A percentile compares a stretch with the other conserved stretches of the same genome.
Evolutionary conservation across 129 eudicot species (phyloP).

Genomic region (Saussurea involucrata): DNA sequence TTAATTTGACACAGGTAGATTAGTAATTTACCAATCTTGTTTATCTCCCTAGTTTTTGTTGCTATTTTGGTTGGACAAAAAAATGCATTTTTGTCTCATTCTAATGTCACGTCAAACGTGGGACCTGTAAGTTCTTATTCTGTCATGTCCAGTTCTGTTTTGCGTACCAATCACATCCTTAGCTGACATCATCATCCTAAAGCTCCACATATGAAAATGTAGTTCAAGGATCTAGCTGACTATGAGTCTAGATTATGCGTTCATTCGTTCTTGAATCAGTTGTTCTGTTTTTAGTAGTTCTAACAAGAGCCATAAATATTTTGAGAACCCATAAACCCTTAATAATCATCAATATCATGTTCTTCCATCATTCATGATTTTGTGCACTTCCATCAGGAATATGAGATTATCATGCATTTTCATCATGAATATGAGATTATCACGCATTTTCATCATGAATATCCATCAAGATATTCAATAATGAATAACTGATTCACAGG

Average conservation of each 20-base stretch:
- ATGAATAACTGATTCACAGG: background rate
- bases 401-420: background rate
- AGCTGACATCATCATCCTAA: background rate
- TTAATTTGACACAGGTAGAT: too few relatives aligned
- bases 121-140: too few relatives aligned
- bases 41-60: background rate
- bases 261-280: background rate
- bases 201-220: background rate
- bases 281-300: background rate
- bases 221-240: too few relatives aligned
- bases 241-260: too few relatives aligned
- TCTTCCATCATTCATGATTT: too few relatives aligned
- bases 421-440: too few relatives aligned
- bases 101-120: background rate
- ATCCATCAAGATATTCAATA: background rate
- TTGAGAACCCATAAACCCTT: background rate
- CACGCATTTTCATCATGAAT: background rate
- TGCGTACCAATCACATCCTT: too few relatives aligned
- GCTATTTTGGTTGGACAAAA: background rate
- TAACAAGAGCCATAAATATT: background rate
- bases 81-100: background rate
- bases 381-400: too few relatives aligned
- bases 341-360: too few relatives aligned
- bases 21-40: background rate
- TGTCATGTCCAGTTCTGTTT: background rate